Evolutionary conservation across 2,329 filamentous ascomycete genomes (phyloP), one percentile per base, ranked within the genome.

Genomic region (Thielaviopsis cerberus): DNA sequence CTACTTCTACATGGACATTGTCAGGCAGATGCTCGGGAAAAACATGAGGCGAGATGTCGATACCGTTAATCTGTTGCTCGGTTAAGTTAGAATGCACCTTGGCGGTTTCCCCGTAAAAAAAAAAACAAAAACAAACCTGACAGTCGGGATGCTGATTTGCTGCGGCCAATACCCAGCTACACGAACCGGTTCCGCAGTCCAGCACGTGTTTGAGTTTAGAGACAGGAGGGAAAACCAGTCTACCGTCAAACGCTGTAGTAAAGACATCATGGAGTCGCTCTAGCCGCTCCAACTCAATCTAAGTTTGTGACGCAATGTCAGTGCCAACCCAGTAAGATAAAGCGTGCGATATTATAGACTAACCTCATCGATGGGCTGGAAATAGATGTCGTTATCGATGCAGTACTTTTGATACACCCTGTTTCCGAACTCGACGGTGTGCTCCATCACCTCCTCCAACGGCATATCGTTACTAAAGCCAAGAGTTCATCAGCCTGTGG

Each of bases 1-100:
- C 85, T 57, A 87, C 76, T 68, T 88, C 82, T 57, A 88, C 73
- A 65, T 83, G 81, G 58, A 89, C 69, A 65, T 88, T 88, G 4
- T 76, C 72, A 20, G 85, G 81, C 5, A 73, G 65, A 63, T 81
- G 77, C 54, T 84, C 80, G 51, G 82, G 82, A 60, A 78, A 76
- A 3, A 57, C 34, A 11, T 27, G 22, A 6, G 51, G 51, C n/a
- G 53, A 48, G 22, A 59, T 50, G 11, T 59, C 58, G 25, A 59
- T 54, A 15, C 48, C 54, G 6, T 23, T 41, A 11, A 59, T 30
- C 58, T 59, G 27, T 23, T 4, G 20, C 4, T n/a, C 20, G 10
- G 7, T 27, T 6, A 23, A 13, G 37, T 55, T 1, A 55, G 54
- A 15, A 48, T 13, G 26, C 10, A 15, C 20, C 7, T 34, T 6